Base-by-base conservation (phyloP, 2,329 filamentous ascomycete species). In the Lecanicillium sp. region DNA sequence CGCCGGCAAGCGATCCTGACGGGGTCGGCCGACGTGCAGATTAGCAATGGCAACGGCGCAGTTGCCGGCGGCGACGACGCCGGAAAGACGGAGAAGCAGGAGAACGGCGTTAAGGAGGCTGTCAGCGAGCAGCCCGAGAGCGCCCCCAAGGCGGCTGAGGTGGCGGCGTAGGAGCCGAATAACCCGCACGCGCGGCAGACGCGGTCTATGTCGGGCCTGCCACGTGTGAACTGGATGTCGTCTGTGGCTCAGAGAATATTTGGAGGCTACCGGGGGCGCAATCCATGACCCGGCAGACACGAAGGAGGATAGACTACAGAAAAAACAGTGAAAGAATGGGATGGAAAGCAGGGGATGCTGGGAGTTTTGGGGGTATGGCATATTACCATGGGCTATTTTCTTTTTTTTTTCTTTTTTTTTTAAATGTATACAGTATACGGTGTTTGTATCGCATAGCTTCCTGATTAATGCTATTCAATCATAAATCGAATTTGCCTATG, bases 1-100 rank as follows among this genome's bases (percentile, higher is more conserved):
- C 71, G 80, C 44, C 74, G 79, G 33, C 67, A 75, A 56, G 72
- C 73, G 4, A 76, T 83, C 5, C 66, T 82, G 19, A 69, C 67
- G 2, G 73, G 71, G 9, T 65, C 65, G 3, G 71, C 67, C 2
- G 70, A 75, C 17, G 69, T 75, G 9, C 63, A 72, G 15, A 62
- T 44, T 11, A 23, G 20, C 41, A 39, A 30, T 26, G 35, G 35
- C 9, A 35, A n/a, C 12, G 15, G 15, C 15, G 14, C 4, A 27
- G 14, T 5, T n/a, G 21, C 10, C 19, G 27, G 23, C 32, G 7
- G 14, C 17, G 14, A 26, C 11, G 36, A 12, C 19, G 21, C 15
- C 8, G 40, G 15, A 2, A 44, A n/a, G 32, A 8, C 33, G 12
- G 12, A 30, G n/a, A 26, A 21, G 26, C 24, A 32, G 20, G 35